Conservation (phyloP, 2,329 filamentous ascomycete species). For the Xylaria digitata region DNA sequence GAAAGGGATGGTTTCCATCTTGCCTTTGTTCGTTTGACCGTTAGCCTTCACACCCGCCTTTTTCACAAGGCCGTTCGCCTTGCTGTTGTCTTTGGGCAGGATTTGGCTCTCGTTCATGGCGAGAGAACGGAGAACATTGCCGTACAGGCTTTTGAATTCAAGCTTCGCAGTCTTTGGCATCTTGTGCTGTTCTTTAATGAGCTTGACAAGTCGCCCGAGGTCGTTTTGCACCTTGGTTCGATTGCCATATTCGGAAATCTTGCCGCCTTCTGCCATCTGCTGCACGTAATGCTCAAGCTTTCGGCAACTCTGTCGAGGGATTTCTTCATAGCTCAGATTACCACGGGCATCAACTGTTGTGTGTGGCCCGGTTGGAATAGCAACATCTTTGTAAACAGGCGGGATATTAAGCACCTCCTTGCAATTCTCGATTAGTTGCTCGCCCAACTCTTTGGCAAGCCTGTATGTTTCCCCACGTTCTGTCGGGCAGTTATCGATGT, state of each 20-base stretch:
- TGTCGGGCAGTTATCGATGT: conserved; percentile 98
- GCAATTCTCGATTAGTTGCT: conserved; percentile 97
- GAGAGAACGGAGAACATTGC: conserved; percentile 91
- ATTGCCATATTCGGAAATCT: conserved; percentile 98
- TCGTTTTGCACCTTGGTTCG: conserved; percentile 98
- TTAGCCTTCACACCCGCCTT: conserved; percentile 64
- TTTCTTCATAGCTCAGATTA: conserved; percentile 91
- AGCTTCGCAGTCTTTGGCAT: conserved; percentile 95
- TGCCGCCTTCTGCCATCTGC: conserved; percentile 98
- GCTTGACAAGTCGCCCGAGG: conserved; percentile 93
- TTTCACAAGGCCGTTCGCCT: conserved; percentile 61
- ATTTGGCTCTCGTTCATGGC: conserved; percentile 99
- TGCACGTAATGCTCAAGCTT: conserved; percentile 99
- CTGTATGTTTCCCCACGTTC: conserved; percentile 97
- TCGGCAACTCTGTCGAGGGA: conserved; percentile 85
- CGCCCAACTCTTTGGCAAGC: conserved; percentile 93
- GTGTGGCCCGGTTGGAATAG: conserved; percentile 88
- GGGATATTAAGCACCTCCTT: conserved; percentile 86
- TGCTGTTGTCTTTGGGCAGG: conserved; percentile 85
- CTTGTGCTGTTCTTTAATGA: conserved; percentile 98
- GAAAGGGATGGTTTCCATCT: conserved; percentile 98
- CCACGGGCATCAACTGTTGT: conserved; percentile 93
- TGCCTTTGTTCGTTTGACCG: conserved; percentile 77
- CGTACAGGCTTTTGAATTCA: conserved; percentile 95
- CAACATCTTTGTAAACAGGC: conserved; percentile 96